Evolutionary conservation across 768 basidiomycete species (phyloP), one percentile per base, ranked within the genome.

Genomic region (Coprinellus micaceus): DNA sequence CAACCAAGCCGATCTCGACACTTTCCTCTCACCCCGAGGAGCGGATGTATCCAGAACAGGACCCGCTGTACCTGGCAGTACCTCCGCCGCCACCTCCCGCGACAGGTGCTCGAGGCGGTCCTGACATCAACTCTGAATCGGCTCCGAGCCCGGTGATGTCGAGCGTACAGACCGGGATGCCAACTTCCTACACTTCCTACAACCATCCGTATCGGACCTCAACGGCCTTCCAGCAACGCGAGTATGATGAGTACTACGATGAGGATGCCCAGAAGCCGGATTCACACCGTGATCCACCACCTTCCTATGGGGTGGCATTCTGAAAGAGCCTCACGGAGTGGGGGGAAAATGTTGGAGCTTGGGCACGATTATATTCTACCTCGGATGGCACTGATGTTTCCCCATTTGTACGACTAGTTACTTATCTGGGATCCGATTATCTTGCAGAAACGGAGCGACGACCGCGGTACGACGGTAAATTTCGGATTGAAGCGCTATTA

Each of bases 231-330:
- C 33, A 51, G 15, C 25, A 28, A 29, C 24, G 29, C 15, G 21
- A 48, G 47, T 19, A 26, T 48, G 26, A n/a, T n/a, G 19, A n/a
- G 1, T 21, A 36, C 33, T 13, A 29, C 9, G 29, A 36, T 21
- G 49, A 33, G 1, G 49, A 51, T 10, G 49, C 33, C 4, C 30
- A 12, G 19, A 22, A 15, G 3, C 7, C 9, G 19, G 17, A 33
- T 37, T 33, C 29, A 7, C 49, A 37, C 36, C 49, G 24, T 13
- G 49, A 51, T 51, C 49, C 49, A 21, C 49, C 49, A 37, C 49
- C 49, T 21, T 37, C 9, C 2, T 51, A 51, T 22, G 49, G 49
- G 29, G 30, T 36, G 33, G 49, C 49, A 17, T 51, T 51, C 21
- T 51, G 33, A 51, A 11, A 26, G 12, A 10, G 12, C 22, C 21